Base-by-base conservation (phyloP, 129 eudicot species). In the Pulicaria dysenterica region DNA sequence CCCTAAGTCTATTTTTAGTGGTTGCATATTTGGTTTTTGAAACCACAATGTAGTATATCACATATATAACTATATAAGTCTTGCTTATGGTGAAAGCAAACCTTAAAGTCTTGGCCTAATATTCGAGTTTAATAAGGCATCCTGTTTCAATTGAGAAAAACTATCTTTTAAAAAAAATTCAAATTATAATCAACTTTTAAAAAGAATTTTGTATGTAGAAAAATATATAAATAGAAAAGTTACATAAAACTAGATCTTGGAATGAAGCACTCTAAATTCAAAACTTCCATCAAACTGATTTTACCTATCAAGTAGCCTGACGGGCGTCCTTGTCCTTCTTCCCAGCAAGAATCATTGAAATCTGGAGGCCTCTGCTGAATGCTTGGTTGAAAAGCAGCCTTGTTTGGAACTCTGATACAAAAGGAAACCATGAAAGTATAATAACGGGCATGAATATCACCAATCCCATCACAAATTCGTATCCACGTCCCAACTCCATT, bases 301-400 rank as follows among this genome's bases (percentile, higher is more conserved):
- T 59, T 60, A 73, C 80, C 62, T 42, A 62, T 78, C 58, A 63
- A 53, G 59, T 17, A 58, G 72, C 14, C 41, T 44, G 77, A 51
- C 77, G 19, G 60, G 70, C 36, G 73, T 77, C 77, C 67, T 81
- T 84, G 43, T 88, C 96, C 70, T 85, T 90, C 37, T 83, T 88
- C 15, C 98, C 98, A 3, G 97, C 83, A 68, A 94, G 95, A 84
- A 94, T 94, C 98, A 94, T 90, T 13, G 98, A 94, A 70, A 90
- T 90, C 75, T 94, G 98, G 60, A 94, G 98, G 19, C 98, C 98
- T 84, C 93, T 82, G 17, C 97, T 94, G 82, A 94, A 94, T 39
- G 98, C 98, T 81, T 94, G 98, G 80, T 90, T 94, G 67, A 94
- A 94, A 45, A 94, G 85, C 75, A 94, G 67, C 65, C 96, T 72